These are phyloP conservation scores for Ottelia alismoides DNA, from an alignment of 106 monocot genomes.

Conservation along the genomic window DNA sequence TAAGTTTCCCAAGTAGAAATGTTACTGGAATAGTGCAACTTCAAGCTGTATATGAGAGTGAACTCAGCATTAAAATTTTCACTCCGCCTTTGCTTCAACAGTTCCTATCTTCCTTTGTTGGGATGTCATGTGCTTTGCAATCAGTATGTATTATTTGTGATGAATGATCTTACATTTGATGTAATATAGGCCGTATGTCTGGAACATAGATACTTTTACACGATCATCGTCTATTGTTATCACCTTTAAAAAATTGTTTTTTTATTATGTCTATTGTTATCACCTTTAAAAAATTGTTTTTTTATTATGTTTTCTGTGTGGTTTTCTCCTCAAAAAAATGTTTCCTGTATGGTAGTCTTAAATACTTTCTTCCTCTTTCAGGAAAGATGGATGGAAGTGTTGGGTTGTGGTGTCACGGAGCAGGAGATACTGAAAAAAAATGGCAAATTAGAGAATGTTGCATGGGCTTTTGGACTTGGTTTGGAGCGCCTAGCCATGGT, in stretches of 20 bases:
- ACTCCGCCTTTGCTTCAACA: no score
- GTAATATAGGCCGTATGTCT: background rate
- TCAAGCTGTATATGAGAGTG: no score
- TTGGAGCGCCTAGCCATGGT: slow-evolving; percentile 96
- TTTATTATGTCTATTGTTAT: background rate
- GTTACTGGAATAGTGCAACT: no score
- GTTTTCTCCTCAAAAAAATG: background rate
- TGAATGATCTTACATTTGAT: background rate
- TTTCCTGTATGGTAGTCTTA: no score
- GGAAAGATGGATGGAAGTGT: slow-evolving; percentile 97
- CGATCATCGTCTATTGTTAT: no score
- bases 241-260: background rate
- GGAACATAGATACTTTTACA: background rate
- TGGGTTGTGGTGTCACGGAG: slow-evolving; percentile 98
- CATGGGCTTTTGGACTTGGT: slow-evolving; percentile 99
- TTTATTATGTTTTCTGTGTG: background rate
- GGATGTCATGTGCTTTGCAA: no score
- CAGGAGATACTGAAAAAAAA: slow-evolving; percentile 72
- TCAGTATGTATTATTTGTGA: background rate
- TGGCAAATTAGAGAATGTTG: slow-evolving; percentile 60
- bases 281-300: background rate
- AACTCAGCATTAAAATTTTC: no score
- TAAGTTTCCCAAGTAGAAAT: no score
- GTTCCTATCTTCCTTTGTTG: no score
- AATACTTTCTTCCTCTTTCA: slow-evolving; percentile 5